A percentile compares a stretch with the other conserved stretches of the same genome.
Evolutionary conservation across 495 filamentous ascomycete species (phyloP).

Genomic region (Sphaerosporella brunnea): DNA sequence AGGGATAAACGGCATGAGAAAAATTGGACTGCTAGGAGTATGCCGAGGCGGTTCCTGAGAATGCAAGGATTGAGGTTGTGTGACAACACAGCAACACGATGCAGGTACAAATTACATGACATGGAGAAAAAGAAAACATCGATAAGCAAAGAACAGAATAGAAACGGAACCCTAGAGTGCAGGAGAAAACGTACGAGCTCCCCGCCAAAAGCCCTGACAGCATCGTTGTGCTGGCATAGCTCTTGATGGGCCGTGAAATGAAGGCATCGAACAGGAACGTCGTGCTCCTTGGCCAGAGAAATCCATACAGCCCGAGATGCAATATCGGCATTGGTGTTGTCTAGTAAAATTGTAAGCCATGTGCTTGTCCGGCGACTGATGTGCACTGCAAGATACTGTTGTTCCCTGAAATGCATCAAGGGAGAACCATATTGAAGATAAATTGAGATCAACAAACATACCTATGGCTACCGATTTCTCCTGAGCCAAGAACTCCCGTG

Average conservation of each 20-base stretch:
- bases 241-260: conserved; percentile 57
- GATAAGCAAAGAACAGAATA: too few species aligned
- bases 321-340: conserved; percentile 79
- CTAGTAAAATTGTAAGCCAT: too few species aligned
- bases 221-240: conserved; percentile 79
- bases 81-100: background rate
- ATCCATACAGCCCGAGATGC: conserved; percentile 62
- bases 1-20: background rate
- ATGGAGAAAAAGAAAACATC: conserved; percentile 11
- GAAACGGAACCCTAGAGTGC: conserved; percentile 11
- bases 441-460: conserved; percentile 29
- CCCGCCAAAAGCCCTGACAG: conserved; percentile 57
- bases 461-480: conserved; percentile 57
- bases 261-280: conserved; percentile 65
- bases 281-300: conserved; percentile 47
- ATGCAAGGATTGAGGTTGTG: background rate
- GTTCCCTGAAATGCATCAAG: too few species aligned
- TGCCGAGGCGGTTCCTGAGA: background rate
- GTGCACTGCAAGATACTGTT: too few species aligned
- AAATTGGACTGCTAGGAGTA: background rate
- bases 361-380: too few species aligned
- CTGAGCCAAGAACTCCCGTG: conserved; percentile 42
- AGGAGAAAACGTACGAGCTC: conserved; percentile 27
- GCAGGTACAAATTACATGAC: conserved; percentile 9
- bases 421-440: background rate